Conservation (phyloP, 345 rosid species). For the Salix udensis region DNA sequence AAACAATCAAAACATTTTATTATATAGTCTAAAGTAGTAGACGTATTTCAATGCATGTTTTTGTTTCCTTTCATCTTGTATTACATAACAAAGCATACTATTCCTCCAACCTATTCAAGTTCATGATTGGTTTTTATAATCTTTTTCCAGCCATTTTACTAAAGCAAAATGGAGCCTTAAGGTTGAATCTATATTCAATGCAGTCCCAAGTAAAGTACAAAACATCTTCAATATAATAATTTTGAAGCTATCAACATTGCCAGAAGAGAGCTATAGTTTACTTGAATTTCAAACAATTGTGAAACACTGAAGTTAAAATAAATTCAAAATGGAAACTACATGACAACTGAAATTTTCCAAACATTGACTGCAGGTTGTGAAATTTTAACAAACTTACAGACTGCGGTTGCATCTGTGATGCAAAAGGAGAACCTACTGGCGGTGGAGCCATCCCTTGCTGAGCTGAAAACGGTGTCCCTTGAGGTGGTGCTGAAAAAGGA, state of each 20-base stretch:
- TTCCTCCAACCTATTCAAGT: neutral
- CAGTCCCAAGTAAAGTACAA: neutral
- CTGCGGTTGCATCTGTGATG: constrained; percentile 51
- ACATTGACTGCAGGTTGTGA: neutral
- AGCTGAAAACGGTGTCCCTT: constrained; percentile 40
- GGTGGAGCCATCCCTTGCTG: constrained; percentile 45
- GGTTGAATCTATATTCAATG: neutral
- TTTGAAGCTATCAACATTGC: neutral
- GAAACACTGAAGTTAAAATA: neutral
- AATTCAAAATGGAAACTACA: neutral
- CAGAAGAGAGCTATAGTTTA: neutral
- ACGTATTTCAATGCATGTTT: neutral
- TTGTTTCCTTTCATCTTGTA: neutral
- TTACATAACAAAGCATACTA: neutral
- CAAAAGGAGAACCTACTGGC: constrained; percentile 55
- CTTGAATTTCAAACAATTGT: neutral
- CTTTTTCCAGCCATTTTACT: neutral
- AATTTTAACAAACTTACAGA: constrained; percentile 30
- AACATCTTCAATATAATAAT: neutral
- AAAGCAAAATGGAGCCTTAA: neutral
- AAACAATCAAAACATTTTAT: neutral
- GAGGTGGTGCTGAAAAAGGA: constrained; percentile 46
- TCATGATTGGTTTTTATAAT: neutral
- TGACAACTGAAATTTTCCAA: neutral
- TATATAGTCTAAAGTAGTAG: neutral